Evolutionary conservation across 2,329 filamentous ascomycete species (phyloP).

Genomic region (Tolypocladium album): DNA sequence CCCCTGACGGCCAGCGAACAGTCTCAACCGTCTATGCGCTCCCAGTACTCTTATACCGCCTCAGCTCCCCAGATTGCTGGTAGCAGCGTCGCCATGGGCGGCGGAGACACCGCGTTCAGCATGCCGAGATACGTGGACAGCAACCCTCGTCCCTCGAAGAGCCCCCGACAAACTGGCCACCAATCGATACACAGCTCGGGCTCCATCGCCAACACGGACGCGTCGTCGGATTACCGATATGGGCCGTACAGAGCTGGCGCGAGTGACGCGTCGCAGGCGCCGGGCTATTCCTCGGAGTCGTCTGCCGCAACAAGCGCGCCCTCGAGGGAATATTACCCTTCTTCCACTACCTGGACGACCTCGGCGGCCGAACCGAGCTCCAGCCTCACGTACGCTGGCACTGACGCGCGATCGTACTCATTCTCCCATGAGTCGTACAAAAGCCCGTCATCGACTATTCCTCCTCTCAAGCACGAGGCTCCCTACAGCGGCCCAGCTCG

Average conservation of each 20-base stretch:
- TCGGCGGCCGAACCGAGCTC: constrained; percentile 35
- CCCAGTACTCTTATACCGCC: constrained; percentile 44
- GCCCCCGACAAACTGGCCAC: constrained; percentile 42
- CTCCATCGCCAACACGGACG: constrained; percentile 34
- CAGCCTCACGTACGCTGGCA: constrained; percentile 32
- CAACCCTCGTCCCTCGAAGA: constrained; percentile 44
- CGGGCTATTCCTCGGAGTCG: constrained; percentile 19
- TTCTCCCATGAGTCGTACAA: constrained; percentile 37
- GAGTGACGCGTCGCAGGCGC: constrained; percentile 18
- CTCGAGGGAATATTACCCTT: constrained; percentile 43
- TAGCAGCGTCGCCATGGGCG: constrained; percentile 21
- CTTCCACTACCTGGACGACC: constrained; percentile 40
- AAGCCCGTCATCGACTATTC: constrained; percentile 11
- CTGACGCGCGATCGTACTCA: constrained; percentile 39
- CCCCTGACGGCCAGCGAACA: constrained; percentile 38
- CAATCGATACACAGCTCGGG: constrained; percentile 40
- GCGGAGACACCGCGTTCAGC: constrained; percentile 34
- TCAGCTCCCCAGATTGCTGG: constrained; percentile 39
- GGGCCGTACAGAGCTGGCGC: constrained; percentile 27
- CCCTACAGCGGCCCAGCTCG: constrained; percentile 28
- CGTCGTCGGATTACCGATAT: constrained; percentile 46
- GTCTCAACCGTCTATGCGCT: constrained; percentile 34
- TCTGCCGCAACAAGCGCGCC: constrained; percentile 14
- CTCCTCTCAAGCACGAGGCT: constrained; percentile 22
- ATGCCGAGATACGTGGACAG: constrained; percentile 46